A percentile compares a stretch with the other conserved stretches of the same genome.
Evolutionary conservation across 352 stramenopile genomes (phyloP).

Genomic region (Blastocystis sp.): DNA sequence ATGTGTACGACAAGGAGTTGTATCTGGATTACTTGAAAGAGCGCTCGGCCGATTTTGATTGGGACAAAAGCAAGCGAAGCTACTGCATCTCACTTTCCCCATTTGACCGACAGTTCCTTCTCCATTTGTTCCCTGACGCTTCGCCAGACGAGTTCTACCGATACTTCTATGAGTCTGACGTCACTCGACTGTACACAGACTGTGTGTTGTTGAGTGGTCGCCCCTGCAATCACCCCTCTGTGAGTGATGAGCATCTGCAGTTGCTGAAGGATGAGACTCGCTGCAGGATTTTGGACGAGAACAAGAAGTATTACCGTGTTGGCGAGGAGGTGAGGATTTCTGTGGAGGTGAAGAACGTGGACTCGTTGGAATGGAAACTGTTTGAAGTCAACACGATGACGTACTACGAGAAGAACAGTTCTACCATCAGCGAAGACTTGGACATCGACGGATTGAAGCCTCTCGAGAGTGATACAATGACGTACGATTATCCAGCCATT

Average conservation of each 20-base stretch:
- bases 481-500: not conserved
- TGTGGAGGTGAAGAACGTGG: slow-evolving; percentile 60
- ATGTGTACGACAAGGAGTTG: not conserved
- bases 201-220: not conserved
- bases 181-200: not conserved
- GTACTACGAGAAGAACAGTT: slow-evolving; percentile 57
- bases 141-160: not conserved
- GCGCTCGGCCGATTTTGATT: too few relatives aligned
- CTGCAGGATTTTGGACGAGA: not conserved
- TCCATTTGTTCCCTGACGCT: not conserved
- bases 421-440: not conserved
- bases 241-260: not conserved
- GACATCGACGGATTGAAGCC: slow-evolving; percentile 61
- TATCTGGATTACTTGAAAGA: not conserved
- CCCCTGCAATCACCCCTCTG: not conserved
- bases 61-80: not conserved
- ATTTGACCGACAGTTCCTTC: not conserved
- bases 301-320: not conserved
- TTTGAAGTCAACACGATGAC: slow-evolving; percentile 61
- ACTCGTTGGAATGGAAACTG: slow-evolving; percentile 10
- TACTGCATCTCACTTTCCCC: not conserved
- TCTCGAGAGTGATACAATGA: not conserved
- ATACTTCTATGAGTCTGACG: not conserved
- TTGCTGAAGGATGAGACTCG: not conserved
- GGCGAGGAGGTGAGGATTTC: not conserved